Evolutionary conservation across 352 stramenopile genomes (phyloP).

Genomic region (Phytophthora chlamydospora): DNA sequence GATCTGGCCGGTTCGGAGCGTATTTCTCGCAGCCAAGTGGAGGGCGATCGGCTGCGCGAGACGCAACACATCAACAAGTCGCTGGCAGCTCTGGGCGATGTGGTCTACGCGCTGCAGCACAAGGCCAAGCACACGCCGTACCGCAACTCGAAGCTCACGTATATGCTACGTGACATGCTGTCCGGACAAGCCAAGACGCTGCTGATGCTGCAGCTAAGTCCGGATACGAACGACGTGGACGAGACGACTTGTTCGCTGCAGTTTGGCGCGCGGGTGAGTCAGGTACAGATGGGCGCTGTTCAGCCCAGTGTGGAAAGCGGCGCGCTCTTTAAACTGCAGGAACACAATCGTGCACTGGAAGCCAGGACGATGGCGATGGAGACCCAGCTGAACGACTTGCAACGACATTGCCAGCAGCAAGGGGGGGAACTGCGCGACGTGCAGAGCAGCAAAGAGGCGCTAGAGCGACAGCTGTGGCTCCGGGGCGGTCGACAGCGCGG

Average conservation of each 20-base stretch:
- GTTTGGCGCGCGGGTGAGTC: constrained; percentile 90
- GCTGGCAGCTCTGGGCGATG: constrained; percentile 96
- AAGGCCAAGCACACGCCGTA: constrained; percentile 95
- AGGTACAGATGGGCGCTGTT: constrained; percentile 89
- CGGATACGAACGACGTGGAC: constrained; percentile 75
- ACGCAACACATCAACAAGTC: constrained; percentile 99
- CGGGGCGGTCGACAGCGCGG: constrained; percentile 39
- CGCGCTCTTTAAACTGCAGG: constrained; percentile 72
- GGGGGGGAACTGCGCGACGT: constrained; percentile 51
- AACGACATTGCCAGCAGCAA: constrained; percentile 56
- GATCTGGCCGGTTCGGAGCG: constrained; percentile 98
- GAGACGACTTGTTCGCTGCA: constrained; percentile 91
- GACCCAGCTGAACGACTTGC: constrained; percentile 44
- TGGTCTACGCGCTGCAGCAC: constrained; percentile 94
- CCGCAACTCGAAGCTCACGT: constrained; percentile 96
- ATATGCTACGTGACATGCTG: constrained; percentile 93
- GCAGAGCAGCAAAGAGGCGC: constrained; percentile 45
- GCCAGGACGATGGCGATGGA: constrained; percentile 39
- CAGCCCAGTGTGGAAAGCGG: constrained; percentile 83
- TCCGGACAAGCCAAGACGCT: constrained; percentile 92
- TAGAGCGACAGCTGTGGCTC: constrained; percentile 55
- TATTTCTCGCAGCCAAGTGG: constrained; percentile 85
- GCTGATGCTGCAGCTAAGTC: constrained; percentile 92
- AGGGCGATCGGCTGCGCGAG: constrained; percentile 93
- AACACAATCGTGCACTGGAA: constrained; percentile 62